phyloP scores from a whole-genome alignment of 345 rosid genomes.

The Anastatica hierochuntica region DNA sequence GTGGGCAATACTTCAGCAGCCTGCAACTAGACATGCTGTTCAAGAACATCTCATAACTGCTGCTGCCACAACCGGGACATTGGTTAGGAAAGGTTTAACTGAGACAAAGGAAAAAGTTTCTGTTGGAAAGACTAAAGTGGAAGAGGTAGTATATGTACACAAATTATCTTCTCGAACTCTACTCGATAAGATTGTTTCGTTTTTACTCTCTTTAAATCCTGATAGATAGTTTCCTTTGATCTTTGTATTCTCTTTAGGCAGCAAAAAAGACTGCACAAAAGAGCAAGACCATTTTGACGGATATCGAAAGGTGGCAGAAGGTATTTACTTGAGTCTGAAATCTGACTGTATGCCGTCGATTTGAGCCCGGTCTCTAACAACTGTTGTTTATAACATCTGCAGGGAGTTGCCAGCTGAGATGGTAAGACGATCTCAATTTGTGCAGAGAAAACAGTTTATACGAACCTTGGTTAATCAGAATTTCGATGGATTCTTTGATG shows the following conservation, averaged over 20 bases:
- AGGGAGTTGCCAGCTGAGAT: conserved; percentile 98
- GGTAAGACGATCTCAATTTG: conserved; percentile 35
- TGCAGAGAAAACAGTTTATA: neutral
- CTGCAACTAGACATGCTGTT: conserved; percentile 68
- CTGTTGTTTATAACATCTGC: conserved; percentile 22
- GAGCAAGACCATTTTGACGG: conserved; percentile 77
- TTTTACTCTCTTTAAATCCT: too few relatives aligned
- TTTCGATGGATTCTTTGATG: neutral
- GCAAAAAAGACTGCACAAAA: conserved; percentile 84
- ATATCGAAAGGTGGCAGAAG: conserved; percentile 97
- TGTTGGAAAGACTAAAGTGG: conserved; percentile 84
- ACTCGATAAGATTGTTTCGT: neutral
- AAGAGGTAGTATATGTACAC: conserved; percentile 49
- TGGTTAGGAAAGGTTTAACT: conserved; percentile 67
- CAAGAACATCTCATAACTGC: conserved; percentile 75
- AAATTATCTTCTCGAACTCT: neutral
- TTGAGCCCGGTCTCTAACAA: conserved; percentile 20
- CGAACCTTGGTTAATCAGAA: neutral
- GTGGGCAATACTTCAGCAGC: conserved; percentile 81
- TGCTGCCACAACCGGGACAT: conserved; percentile 80
- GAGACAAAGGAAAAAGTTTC: conserved; percentile 86
- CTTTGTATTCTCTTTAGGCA: conserved; percentile 41
- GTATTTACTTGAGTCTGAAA: conserved; percentile 32
- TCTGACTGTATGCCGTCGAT: neutral
- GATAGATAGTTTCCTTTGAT: too few relatives aligned